Evolutionary conservation across 2,329 filamentous ascomycete genomes (phyloP), one percentile per base, ranked within the genome.

Genomic region (Fusarium algeriense): DNA sequence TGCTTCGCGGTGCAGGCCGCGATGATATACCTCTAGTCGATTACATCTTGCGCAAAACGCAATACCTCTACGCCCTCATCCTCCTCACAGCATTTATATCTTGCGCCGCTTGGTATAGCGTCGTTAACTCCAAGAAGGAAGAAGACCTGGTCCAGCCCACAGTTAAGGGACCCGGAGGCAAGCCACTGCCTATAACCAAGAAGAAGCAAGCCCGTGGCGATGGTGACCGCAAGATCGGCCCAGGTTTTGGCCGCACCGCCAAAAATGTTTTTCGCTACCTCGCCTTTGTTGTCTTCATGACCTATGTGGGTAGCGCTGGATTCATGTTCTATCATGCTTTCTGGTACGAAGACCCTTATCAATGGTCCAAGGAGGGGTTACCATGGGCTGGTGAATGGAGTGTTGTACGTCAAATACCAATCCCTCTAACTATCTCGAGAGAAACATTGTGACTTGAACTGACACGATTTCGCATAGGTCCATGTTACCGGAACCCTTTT

Each of bases 401-500:
- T 60, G 91, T 92, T 83, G 93, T 95, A 89, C 79, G 91, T 83
- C 38, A 71, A 48, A 46, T 50, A 50, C 41, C 46, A 37, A 45
- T 30, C 44, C 56, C 60, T 66, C 41, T 35, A 43, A 41, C 19
- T 26, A n/a, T 34, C 37, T 45, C n/a, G 13, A 63, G 23, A 52
- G 34, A 53, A 52, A 52, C 45, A 55, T 50, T 56, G 44, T 64
- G 61, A 55, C 57, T 62, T 46, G 49, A 65, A 60, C 73, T 76
- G 68, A 76, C 69, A 63, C 53, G 50, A 54, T 65, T 68, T 68
- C 60, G 67, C 17, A 61, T 76, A 97, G 94, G 91, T 97, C 78
- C 97, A 97, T 81, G 85, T 97, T 70, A 88, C 93, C 61, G 93
- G 92, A 59, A 92, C 93, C 46, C 92, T 94, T 73, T 97, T 97